A percentile compares a stretch with the other conserved stretches of the same genome.
phyloP scores from a whole-genome alignment of 2,329 filamentous ascomycete species.

The Endoconidiophora laricicola region DNA sequence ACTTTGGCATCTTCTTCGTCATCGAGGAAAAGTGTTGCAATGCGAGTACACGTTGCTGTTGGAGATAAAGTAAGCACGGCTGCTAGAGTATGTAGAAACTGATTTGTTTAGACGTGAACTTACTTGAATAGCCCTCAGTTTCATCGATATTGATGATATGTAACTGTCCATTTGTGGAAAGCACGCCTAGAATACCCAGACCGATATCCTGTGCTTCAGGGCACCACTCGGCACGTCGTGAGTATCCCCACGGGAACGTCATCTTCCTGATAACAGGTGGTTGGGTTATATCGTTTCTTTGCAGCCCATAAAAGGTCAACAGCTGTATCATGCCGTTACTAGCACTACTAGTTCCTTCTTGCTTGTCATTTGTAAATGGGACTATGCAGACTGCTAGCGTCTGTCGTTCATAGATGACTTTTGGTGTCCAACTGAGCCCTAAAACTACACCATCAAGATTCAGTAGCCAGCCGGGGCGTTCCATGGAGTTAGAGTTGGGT shows the following conservation, averaged over 20 bases:
- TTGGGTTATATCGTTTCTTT: slow-evolving; percentile 15
- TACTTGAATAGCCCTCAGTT: slow-evolving; percentile 16
- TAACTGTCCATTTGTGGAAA: slow-evolving; percentile 35
- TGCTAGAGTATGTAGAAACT: neutral
- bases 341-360: slow-evolving; percentile 23
- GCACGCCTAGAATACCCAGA: slow-evolving; percentile 29
- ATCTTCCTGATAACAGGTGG: slow-evolving; percentile 28
- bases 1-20: slow-evolving; percentile 32
- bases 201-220: slow-evolving; percentile 24
- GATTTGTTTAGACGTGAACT: neutral
- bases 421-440: slow-evolving; percentile 36
- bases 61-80: slow-evolving; percentile 16
- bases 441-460: slow-evolving; percentile 37
- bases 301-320: slow-evolving; percentile 29
- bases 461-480: slow-evolving; percentile 32
- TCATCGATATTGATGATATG: slow-evolving; percentile 29
- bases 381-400: slow-evolving; percentile 35
- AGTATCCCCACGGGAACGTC: slow-evolving; percentile 35
- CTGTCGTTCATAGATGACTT: slow-evolving; percentile 21
- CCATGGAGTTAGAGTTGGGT: neutral
- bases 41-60: slow-evolving; percentile 25
- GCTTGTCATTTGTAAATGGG: slow-evolving; percentile 32
- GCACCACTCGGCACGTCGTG: slow-evolving; percentile 36
- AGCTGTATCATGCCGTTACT: slow-evolving; percentile 34
- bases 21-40: slow-evolving; percentile 28